phyloP scores from a whole-genome alignment of 192 early-diverging fungal species.

The Coemansia guatemalensis region DNA sequence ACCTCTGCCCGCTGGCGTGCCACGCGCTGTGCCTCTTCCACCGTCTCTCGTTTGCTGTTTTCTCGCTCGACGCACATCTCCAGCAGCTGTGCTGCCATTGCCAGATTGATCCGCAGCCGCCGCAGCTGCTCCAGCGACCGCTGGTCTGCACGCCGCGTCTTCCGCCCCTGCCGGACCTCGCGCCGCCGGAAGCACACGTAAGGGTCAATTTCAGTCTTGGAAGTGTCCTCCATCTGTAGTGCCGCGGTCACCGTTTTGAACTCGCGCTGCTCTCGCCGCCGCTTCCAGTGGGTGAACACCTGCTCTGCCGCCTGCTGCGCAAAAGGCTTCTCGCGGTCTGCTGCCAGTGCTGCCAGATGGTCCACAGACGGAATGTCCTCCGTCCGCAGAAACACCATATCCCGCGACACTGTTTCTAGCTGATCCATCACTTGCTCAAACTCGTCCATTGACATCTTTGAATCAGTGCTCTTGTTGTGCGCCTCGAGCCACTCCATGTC shows the following conservation, averaged over 20 bases:
- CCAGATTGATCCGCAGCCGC: slow-evolving; percentile 78
- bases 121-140: slow-evolving; percentile 84
- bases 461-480: slow-evolving; percentile 17
- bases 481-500: slow-evolving; percentile 71
- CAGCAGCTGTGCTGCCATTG: slow-evolving; percentile 68
- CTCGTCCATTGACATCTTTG: slow-evolving; percentile 61
- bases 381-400: slow-evolving; percentile 52
- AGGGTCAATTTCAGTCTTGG: slow-evolving; percentile 78
- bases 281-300: slow-evolving; percentile 46
- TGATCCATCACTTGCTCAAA: slow-evolving; percentile 81
- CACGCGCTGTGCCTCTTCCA: slow-evolving; percentile 66
- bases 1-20: slow-evolving; percentile 25
- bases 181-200: slow-evolving; percentile 97
- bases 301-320: slow-evolving; percentile 1
- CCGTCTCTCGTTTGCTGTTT: slow-evolving; percentile 67
- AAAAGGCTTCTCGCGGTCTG: slow-evolving; percentile 38
- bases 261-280: slow-evolving; percentile 18
- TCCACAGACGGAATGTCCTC: slow-evolving; percentile 48
- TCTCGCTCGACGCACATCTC: slow-evolving; percentile 83
- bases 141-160: slow-evolving; percentile 82
- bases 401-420: slow-evolving; percentile 70
- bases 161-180: slow-evolving; percentile 85
- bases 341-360: slow-evolving; percentile 33
- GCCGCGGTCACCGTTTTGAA: slow-evolving; percentile 34
- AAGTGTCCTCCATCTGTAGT: slow-evolving; percentile 63